These are phyloP conservation scores for Fusarium sp. DNA, from an alignment of 2,329 filamentous ascomycete species.

Conservation along the genomic window DNA sequence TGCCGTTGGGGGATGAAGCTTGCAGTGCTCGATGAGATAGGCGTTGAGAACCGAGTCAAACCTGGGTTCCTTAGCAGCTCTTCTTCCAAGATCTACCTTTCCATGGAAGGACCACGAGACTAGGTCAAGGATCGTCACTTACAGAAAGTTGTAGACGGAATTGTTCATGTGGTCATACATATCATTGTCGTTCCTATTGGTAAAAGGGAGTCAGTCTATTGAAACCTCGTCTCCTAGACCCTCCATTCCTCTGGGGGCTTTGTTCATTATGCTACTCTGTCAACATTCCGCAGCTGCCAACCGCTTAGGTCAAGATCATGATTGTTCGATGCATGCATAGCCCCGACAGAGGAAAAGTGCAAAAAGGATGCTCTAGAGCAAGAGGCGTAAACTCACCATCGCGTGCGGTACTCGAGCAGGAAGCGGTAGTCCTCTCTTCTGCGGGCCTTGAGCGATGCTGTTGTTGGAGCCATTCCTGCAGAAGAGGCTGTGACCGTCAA, in stretches of 20 bases:
- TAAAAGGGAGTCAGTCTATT: conserved; percentile 27
- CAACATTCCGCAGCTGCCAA: conserved; percentile 18
- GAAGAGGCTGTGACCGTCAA: background rate
- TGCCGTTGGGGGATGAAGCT: conserved; percentile 73
- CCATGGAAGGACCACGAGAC: background rate
- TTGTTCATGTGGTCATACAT: conserved; percentile 97
- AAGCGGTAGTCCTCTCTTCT: conserved; percentile 77
- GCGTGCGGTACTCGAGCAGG: conserved; percentile 80
- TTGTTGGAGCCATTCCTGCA: conserved; percentile 23
- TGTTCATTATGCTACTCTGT: conserved; percentile 10
- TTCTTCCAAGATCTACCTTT: background rate
- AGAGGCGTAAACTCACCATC: conserved; percentile 68
- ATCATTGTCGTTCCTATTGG: conserved; percentile 82
- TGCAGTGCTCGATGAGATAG: conserved; percentile 82
- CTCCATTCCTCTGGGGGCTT: conserved; percentile 11
- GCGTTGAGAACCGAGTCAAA: conserved; percentile 92
- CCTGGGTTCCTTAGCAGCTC: conserved; percentile 48
- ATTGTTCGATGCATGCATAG: background rate
- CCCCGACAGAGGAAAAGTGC: background rate
- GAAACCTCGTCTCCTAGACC: background rate
- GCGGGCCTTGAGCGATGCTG: conserved; percentile 63
- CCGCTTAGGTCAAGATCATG: background rate
- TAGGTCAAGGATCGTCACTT: conserved; percentile 38
- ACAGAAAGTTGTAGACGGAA: conserved; percentile 82
- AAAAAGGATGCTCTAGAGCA: background rate